Percentiles rank a stretch among this genome's conserved stretches.
Evolutionary conservation across 2,329 filamentous ascomycete genomes (phyloP).

Genomic region (Pseudogymnoascus sp.): DNA sequence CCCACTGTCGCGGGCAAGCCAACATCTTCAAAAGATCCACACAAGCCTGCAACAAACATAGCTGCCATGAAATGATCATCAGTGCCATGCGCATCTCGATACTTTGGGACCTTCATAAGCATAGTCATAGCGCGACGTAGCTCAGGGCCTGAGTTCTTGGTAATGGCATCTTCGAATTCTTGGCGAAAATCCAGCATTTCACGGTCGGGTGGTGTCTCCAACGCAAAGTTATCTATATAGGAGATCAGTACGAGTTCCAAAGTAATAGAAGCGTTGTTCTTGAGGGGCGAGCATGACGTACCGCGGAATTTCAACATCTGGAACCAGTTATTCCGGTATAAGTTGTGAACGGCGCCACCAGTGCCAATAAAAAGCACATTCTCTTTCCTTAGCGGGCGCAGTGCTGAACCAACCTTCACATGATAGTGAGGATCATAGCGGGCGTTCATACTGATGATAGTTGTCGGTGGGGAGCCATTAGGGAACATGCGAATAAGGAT

Average conservation of each 20-base stretch:
- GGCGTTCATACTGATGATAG: constrained; percentile 48
- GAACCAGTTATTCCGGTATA: constrained; percentile 59
- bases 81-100: constrained; percentile 59
- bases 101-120: constrained; percentile 62
- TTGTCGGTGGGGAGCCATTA: constrained; percentile 55
- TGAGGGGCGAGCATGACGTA: constrained; percentile 33
- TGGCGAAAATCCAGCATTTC: constrained; percentile 61
- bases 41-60: constrained; percentile 54
- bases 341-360: constrained; percentile 62
- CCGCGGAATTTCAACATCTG: constrained; percentile 46
- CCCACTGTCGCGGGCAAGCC: constrained; percentile 36
- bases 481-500: constrained; percentile 66
- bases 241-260: not conserved
- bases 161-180: constrained; percentile 53
- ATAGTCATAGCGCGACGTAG: constrained; percentile 49
- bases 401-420: constrained; percentile 48
- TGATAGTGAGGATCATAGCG: constrained; percentile 51
- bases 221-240: constrained; percentile 50
- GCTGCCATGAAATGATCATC: constrained; percentile 65
- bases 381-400: constrained; percentile 47
- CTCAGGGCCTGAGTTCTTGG: constrained; percentile 45
- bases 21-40: constrained; percentile 42
- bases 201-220: constrained; percentile 48
- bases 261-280: not conserved
- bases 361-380: constrained; percentile 50